A percentile compares a stretch with the other conserved stretches of the same genome.
Conservation (phyloP, 345 rosid genomes). For the Excoecaria agallocha region DNA sequence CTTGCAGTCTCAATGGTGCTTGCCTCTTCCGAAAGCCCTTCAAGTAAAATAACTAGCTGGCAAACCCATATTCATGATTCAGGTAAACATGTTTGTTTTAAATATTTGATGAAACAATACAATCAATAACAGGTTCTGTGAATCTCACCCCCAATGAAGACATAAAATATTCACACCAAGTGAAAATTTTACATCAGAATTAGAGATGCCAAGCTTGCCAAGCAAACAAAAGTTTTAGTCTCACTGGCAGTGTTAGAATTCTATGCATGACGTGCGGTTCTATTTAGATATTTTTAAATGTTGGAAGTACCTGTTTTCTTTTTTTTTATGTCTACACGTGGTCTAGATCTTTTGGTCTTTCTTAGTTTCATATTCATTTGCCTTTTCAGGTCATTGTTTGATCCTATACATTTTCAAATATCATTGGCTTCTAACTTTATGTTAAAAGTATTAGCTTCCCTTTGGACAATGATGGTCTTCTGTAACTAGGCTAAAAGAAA, state of each 20-base stretch:
- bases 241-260: neutral
- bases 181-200: neutral
- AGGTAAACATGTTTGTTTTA: neutral
- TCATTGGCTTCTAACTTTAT: constrained; percentile 1
- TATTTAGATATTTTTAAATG: neutral
- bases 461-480: neutral
- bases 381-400: neutral
- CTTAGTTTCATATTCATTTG: neutral
- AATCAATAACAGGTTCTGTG: neutral
- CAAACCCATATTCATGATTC: neutral
- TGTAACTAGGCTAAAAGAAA: neutral
- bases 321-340: neutral
- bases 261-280: neutral
- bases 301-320: neutral
- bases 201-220: neutral
- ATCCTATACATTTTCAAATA: neutral
- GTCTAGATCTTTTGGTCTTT: neutral
- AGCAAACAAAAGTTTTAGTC: neutral
- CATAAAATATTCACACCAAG: neutral
- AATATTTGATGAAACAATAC: neutral
- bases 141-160: neutral
- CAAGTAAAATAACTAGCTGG: neutral
- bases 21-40: neutral
- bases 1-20: neutral
- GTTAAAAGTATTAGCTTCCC: neutral